These are phyloP conservation scores for Claviceps capensis DNA, from an alignment of 2,329 filamentous ascomycete species.

Conservation along the genomic window DNA sequence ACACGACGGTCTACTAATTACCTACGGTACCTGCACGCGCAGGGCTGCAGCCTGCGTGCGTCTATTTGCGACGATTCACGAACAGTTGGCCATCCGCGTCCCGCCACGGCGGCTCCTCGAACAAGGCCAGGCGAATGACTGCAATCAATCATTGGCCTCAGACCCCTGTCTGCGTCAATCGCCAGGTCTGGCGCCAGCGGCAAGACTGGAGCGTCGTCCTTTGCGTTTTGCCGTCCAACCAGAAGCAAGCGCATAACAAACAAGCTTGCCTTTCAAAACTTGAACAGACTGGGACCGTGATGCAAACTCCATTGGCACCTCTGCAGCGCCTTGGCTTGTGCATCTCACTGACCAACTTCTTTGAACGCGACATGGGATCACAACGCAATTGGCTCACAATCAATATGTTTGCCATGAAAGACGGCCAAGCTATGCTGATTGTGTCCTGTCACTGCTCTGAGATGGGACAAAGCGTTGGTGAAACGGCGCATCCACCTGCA, in stretches of 20 bases:
- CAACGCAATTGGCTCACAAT: not conserved
- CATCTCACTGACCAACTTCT: not conserved
- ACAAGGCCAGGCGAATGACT: not conserved
- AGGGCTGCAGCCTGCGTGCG: too few species aligned
- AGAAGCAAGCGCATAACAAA: not conserved
- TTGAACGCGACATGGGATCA: not conserved
- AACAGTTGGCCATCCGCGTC: not conserved
- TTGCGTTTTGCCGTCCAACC: not conserved
- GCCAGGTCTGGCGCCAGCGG: not conserved
- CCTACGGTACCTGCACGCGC: too few species aligned
- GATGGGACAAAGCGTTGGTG: not conserved
- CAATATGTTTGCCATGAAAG: not conserved
- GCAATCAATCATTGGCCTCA: not conserved
- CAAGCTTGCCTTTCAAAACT: not conserved
- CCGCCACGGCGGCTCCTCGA: not conserved
- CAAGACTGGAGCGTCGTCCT: not conserved
- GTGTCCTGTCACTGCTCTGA: not conserved
- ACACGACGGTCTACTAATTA: not conserved
- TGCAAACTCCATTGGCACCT: not conserved
- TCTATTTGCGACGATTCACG: not conserved
- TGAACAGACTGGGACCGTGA: not conserved
- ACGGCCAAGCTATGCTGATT: not conserved
- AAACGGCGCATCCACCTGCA: not conserved
- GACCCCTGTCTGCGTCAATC: not conserved
- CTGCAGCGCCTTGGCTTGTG: not conserved